Percentiles rank a stretch among this genome's conserved stretches.
Conservation (phyloP, 495 filamentous ascomycete genomes). For the Podospora sp. region DNA sequence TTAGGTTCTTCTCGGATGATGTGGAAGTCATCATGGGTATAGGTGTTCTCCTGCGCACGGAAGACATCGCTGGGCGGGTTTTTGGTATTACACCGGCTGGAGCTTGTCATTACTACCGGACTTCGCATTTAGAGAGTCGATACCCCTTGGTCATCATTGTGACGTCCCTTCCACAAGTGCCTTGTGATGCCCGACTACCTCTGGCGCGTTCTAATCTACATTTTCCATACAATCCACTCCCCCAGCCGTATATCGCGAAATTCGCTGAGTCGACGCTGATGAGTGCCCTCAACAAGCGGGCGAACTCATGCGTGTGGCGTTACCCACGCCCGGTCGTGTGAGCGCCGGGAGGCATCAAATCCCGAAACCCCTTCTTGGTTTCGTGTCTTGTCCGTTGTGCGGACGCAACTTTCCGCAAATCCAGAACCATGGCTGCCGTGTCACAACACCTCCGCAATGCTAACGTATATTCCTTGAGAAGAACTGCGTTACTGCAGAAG, state of each 20-base stretch:
- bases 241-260: neutral
- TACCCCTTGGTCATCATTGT: neutral
- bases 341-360: neutral
- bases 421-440: constrained; percentile 8
- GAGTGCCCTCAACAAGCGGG: neutral
- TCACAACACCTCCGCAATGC: neutral
- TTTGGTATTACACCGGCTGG: neutral
- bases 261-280: constrained; percentile 8
- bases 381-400: neutral
- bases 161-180: neutral
- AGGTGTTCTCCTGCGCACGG: neutral
- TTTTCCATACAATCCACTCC: constrained; percentile 17
- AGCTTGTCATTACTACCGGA: neutral
- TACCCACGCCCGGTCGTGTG: neutral
- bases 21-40: neutral
- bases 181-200: neutral
- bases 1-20: neutral
- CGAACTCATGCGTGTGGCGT: neutral
- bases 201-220: constrained; percentile 11
- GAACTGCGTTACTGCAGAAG: constrained; percentile 66
- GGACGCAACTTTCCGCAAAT: constrained; percentile 18
- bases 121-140: constrained; percentile 2
- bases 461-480: neutral
- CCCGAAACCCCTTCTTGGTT: neutral
- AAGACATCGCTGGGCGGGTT: neutral